phyloP scores from a whole-genome alignment of 805 yeast genomes.

The Pichia kluyveri region DNA sequence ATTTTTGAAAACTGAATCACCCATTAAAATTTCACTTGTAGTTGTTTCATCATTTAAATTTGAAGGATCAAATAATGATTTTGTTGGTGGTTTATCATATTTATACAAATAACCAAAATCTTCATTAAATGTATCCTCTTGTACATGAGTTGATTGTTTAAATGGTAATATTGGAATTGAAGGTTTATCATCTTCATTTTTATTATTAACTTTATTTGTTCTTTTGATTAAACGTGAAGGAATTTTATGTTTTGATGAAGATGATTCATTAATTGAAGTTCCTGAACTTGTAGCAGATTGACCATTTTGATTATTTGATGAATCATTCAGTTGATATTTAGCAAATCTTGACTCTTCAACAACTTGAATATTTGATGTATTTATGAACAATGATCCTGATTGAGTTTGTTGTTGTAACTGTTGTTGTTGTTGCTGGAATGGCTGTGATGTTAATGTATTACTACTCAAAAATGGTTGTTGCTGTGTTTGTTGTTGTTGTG shows the following conservation, averaged over 20 bases:
- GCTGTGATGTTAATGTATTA: neutral
- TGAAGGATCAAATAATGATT: constrained; percentile 40
- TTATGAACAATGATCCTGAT: neutral
- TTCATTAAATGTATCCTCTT: constrained; percentile 11
- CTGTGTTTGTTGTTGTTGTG: neutral
- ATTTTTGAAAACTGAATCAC: constrained; percentile 24
- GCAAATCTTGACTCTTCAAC: constrained; percentile 13
- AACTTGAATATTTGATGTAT: neutral
- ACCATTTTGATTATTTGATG: neutral
- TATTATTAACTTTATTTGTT: constrained; percentile 18
- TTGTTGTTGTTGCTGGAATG: neutral
- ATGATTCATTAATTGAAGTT: neutral
- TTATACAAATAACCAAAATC: constrained; percentile 19
- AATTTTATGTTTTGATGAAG: constrained; percentile 11
- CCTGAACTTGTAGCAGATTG: neutral
- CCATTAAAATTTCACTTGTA: constrained; percentile 25
- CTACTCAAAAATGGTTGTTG: too few relatives aligned
- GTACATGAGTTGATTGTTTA: constrained; percentile 15
- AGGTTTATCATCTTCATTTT: constrained; percentile 13
- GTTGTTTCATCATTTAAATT: constrained; percentile 30
- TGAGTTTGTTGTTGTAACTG: constrained; percentile 6
- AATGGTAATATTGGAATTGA: constrained; percentile 18
- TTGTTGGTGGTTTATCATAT: constrained; percentile 36
- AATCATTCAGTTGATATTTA: constrained; percentile 12
- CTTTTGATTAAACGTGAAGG: constrained; percentile 41